Evolutionary conservation across 805 yeast species (phyloP).

Genomic region (Yamadazyma sp.): DNA sequence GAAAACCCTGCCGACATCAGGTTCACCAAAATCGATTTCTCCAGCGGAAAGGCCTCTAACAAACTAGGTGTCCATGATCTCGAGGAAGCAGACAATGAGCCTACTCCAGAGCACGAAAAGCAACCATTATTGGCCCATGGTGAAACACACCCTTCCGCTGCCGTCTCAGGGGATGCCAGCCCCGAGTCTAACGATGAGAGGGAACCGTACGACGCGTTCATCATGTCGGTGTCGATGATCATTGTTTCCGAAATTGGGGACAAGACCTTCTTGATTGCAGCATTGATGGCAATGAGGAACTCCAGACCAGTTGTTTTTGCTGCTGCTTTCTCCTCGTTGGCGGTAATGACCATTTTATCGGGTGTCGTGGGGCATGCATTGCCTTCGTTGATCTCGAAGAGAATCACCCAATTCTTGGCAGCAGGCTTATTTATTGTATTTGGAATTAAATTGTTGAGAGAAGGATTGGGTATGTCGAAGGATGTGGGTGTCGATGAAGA

Average conservation of each 20-base stretch:
- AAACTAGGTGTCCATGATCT: conserved; percentile 22
- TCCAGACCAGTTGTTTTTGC: conserved; percentile 81
- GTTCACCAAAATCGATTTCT: conserved; percentile 16
- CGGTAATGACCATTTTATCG: conserved; percentile 86
- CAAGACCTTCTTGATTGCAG: conserved; percentile 94
- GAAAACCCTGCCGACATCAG: conserved; percentile 14
- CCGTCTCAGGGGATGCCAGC: conserved; percentile 13
- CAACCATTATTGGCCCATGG: conserved; percentile 21
- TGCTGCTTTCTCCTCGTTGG: conserved; percentile 82
- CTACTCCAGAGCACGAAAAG: conserved; percentile 24
- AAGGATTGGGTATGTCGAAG: conserved; percentile 80
- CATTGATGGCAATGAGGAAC: conserved; percentile 96
- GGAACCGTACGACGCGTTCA: conserved; percentile 50
- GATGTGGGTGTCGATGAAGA: conserved; percentile 91
- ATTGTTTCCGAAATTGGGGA: conserved; percentile 96
- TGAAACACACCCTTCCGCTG: conserved; percentile 7
- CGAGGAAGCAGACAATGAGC: conserved; percentile 28
- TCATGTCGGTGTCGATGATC: conserved; percentile 88
- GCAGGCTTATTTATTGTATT: conserved; percentile 78
- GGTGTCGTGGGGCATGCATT: conserved; percentile 91
- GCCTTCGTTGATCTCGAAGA: conserved; percentile 78
- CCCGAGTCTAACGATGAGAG: conserved; percentile 13
- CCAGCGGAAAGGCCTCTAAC: conserved; percentile 13
- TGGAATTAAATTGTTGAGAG: conserved; percentile 72
- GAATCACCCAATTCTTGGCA: conserved; percentile 79